Base-by-base conservation (phyloP, 176 grass and related monocot species). In the Cymbopogon citratus region DNA sequence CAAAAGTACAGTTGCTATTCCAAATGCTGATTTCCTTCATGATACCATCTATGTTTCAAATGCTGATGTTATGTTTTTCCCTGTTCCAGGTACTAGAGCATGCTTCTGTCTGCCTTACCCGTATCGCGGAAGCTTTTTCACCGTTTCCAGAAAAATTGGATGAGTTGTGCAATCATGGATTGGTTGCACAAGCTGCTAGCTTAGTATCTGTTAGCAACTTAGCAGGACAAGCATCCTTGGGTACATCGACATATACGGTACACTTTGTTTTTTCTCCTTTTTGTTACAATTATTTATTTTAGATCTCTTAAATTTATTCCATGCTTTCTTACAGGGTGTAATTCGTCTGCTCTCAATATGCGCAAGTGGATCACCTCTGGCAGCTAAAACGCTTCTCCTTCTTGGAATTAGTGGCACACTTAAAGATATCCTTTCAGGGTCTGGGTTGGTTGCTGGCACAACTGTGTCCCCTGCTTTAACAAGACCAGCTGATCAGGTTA, bases 171-270 rank as follows among this genome's bases (percentile, higher is more conserved):
- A 94, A 90, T 81, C 89, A 97, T 85, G 94, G 89, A 65, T 90
- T 97, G 78, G 85, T 97, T 89, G 76, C 87, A 62, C 94, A 97
- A 81, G 89, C 94, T 81, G 89, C 94, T 71, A 63, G 76, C 41
- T 77, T 97, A 51, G 66, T 97, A 75, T 93, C 94, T 78, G 81
- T 90, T 43, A 91, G 88, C 70, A 97, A 93, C 78, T 84, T 85
- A 25, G 82, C 81, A 18, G 94, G 91, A 31, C 94, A 93, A 39
- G 85, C 91, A 36, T 93, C 94, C 29, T 63, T 97, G 79, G 93
- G 94, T 77, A 86, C 94, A 74, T 93, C 87, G 3, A 97, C 94
- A 43, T 97, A 97, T 51, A 97, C 94, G 27, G 94, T 97, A 91
- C 49, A 36, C 28, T 65, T 40, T 5, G 4, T 23, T 85, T 80